These are phyloP conservation scores for Fusarium pseudocircinatum DNA, from an alignment of 2,329 filamentous ascomycete species.

Conservation along the genomic window DNA sequence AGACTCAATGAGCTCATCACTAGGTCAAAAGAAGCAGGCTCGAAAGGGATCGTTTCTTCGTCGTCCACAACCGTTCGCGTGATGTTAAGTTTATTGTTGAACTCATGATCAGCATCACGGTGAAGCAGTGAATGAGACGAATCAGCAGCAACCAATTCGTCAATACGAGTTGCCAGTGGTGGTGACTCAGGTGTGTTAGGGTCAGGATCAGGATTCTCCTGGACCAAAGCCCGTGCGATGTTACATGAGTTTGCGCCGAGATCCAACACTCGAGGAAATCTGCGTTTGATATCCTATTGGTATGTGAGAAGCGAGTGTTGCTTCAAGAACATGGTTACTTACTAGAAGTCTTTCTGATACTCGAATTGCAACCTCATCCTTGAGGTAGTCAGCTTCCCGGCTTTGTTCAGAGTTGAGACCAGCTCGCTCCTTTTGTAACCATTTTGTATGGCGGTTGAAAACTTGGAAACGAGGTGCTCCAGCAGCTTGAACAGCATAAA, in stretches of 20 bases:
- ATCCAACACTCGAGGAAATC: slow-evolving; percentile 86
- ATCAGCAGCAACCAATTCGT: slow-evolving; percentile 81
- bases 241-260: slow-evolving; percentile 97
- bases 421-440: slow-evolving; percentile 89
- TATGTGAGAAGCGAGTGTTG: slow-evolving; percentile 20
- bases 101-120: slow-evolving; percentile 78
- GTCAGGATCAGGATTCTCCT: slow-evolving; percentile 72
- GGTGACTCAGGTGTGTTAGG: slow-evolving; percentile 65
- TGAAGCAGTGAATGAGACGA: slow-evolving; percentile 81
- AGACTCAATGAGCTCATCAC: slow-evolving; percentile 89
- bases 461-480: slow-evolving; percentile 85
- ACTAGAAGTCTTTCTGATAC: slow-evolving; percentile 88
- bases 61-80: slow-evolving; percentile 78
- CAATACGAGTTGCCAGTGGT: slow-evolving; percentile 76
- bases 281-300: slow-evolving; percentile 85
- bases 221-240: slow-evolving; percentile 82
- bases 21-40: slow-evolving; percentile 82
- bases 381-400: slow-evolving; percentile 88
- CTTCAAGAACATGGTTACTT: slow-evolving; percentile 32
- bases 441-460: slow-evolving; percentile 90
- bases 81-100: slow-evolving; percentile 78
- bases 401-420: slow-evolving; percentile 75
- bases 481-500: slow-evolving; percentile 81
- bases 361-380: slow-evolving; percentile 87
- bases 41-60: slow-evolving; percentile 80